These are phyloP conservation scores for Nigrospora sphaerica DNA, from an alignment of 2,329 filamentous ascomycete genomes.

Conservation along the genomic window DNA sequence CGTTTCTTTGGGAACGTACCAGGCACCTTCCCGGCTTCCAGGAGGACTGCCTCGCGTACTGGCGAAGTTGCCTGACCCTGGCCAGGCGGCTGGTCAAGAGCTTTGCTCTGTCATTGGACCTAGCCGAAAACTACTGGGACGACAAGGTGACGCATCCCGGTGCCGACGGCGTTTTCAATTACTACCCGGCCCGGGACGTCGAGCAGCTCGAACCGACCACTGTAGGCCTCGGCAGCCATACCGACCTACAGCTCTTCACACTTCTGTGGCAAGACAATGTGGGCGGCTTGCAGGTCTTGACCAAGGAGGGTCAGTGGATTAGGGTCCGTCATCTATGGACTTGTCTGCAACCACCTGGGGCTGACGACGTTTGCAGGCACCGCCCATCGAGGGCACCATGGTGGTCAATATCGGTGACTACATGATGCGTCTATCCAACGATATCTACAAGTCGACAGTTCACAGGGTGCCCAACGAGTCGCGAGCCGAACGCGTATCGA, in stretches of 20 bases:
- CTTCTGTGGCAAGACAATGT: slow-evolving; percentile 39
- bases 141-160: slow-evolving; percentile 44
- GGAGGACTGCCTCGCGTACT: slow-evolving; percentile 37
- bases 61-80: slow-evolving; percentile 38
- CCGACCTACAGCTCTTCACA: slow-evolving; percentile 46
- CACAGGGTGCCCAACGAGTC: slow-evolving; percentile 41
- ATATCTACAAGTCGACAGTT: slow-evolving; percentile 41
- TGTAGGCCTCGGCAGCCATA: slow-evolving; percentile 42
- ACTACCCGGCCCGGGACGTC: slow-evolving; percentile 24
- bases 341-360: background rate
- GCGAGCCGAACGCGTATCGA: slow-evolving; percentile 35
- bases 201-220: slow-evolving; percentile 14
- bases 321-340: slow-evolving; percentile 15
- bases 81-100: slow-evolving; percentile 41
- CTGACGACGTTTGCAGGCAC: slow-evolving; percentile 16
- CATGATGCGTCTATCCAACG: slow-evolving; percentile 42
- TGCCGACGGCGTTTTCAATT: slow-evolving; percentile 32
- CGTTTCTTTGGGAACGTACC: slow-evolving; percentile 46
- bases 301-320: slow-evolving; percentile 34
- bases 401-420: slow-evolving; percentile 48
- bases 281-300: slow-evolving; percentile 35
- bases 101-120: slow-evolving; percentile 47
- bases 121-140: slow-evolving; percentile 50
- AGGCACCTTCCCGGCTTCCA: slow-evolving; percentile 41
- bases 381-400: slow-evolving; percentile 36